Conservation (phyloP, 176 grass and related monocot species). For the Ananas comosus region DNA sequence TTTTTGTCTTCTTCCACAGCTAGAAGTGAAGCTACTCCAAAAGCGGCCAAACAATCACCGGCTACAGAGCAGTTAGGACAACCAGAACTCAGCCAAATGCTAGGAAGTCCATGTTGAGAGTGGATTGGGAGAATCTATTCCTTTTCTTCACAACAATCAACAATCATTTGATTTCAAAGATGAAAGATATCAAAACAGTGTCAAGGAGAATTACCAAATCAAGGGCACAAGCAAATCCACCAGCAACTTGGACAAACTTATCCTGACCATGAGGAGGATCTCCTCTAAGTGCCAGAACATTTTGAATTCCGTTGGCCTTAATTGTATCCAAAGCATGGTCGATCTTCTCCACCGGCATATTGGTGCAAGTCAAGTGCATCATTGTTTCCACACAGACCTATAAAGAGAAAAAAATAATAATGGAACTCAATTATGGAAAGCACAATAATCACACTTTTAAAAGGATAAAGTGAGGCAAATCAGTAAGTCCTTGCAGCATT, state of each 20-base stretch:
- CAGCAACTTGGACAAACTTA: constrained; percentile 76
- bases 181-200: background rate
- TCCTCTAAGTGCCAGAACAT: constrained; percentile 83
- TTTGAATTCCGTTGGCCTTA: constrained; percentile 81
- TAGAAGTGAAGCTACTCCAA: too few species aligned
- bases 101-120: background rate
- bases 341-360: constrained; percentile 89
- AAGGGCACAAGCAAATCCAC: constrained; percentile 77
- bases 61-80: background rate
- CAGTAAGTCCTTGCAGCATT: too few species aligned
- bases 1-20: too few species aligned
- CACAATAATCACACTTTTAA: background rate
- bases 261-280: constrained; percentile 81
- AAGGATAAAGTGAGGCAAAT: too few species aligned
- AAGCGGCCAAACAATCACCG: too few species aligned
- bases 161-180: background rate
- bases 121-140: background rate
- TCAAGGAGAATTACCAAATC: constrained; percentile 48
- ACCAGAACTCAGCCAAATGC: background rate
- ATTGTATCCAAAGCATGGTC: constrained; percentile 72
- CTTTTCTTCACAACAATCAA: background rate
- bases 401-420: constrained; percentile 7
- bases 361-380: constrained; percentile 95
- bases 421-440: constrained; percentile 1
- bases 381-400: constrained; percentile 87